Percentiles rank a stretch among this genome's conserved stretches.
These are phyloP conservation scores for Pholiota molesta DNA, from an alignment of 768 basidiomycete species.

Conservation along the genomic window DNA sequence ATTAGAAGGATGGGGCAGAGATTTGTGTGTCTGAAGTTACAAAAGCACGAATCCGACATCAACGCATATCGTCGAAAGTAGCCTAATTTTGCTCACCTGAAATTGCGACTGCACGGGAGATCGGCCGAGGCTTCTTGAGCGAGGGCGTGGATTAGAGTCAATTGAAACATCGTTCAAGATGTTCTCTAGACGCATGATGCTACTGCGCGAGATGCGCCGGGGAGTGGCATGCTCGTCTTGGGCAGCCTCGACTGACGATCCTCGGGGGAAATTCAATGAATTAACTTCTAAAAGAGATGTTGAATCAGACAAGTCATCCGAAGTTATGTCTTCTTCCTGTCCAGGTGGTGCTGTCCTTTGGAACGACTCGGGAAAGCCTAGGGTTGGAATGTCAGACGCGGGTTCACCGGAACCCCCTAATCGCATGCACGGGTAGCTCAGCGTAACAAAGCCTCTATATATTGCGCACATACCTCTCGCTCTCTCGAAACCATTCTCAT, in stretches of 20 bases:
- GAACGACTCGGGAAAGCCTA: conserved; percentile 27
- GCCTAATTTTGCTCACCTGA: conserved; percentile 8
- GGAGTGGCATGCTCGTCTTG: conserved; percentile 1
- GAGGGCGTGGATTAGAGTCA: conserved; percentile 1
- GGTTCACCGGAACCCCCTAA: neutral
- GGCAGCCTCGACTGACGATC: neutral
- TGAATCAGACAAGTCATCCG: conserved; percentile 6
- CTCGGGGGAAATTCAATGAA: conserved; percentile 1
- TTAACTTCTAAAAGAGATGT: conserved; percentile 4
- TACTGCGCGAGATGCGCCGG: conserved; percentile 16
- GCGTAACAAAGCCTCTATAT: no score
- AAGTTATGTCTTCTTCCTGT: conserved; percentile 6
- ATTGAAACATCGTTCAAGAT: conserved; percentile 26
- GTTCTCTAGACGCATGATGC: conserved; percentile 28
- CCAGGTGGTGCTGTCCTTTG: conserved; percentile 17
- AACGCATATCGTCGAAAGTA: neutral
- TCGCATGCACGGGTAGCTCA: no score
- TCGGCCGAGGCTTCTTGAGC: neutral
- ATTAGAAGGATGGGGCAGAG: conserved; percentile 7
- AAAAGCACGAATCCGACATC: neutral
- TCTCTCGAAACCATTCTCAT: neutral
- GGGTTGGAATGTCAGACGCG: neutral
- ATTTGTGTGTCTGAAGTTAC: neutral
- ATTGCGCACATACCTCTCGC: neutral
- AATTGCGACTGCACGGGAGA: conserved; percentile 17